Base-by-base conservation (phyloP, 2,329 filamentous ascomycete genomes). In the Chaetomiaceae sp. region DNA sequence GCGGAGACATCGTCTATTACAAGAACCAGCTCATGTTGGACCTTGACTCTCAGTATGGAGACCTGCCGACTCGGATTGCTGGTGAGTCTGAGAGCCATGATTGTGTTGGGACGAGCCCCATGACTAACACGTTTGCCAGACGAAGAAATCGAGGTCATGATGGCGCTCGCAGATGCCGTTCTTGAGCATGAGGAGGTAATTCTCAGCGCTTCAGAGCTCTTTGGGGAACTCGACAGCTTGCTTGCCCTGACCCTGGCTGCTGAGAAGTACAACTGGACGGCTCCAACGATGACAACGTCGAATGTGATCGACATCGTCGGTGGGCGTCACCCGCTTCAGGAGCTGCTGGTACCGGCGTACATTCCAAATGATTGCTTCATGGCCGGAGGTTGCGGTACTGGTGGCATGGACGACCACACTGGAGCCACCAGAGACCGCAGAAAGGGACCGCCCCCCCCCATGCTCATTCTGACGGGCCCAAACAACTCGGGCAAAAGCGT, bases 401-500 rank as follows among this genome's bases (percentile, higher is more conserved):
- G 29, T 1, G 14, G 12, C 5, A 15, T 44, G 15, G 29, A 50
- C 6, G 53, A 42, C 6, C n/a, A 17, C 22, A 17, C 17, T 2
- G 22, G 20, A n/a, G 22, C 22, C 6, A 19, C 3, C 0, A 31
- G 7, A 3, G 15, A 34, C 2, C 37, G 45, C 19, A n/a, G 23
- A 22, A 31, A 27, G 36, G 14, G 12, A 9, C 4, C 33, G 29
- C 14, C 27, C 3, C 83, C 88, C 12, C 89, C 81, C 59, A 86
- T 90, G 71, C 68, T 96, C 12, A 73, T 96, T 6, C 70, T 99
- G 63, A 97, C 94, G 0, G 94, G 94, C 0, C 91, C 94, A 4
- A 99, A 99, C 63, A 95, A 94, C 67, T 97, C 94, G 0, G 94
- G 94, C 0, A 99, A 99, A 69, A 97, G 91, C 62, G 83, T 97